Conservation (phyloP, 345 rosid genomes). For the Gossypium australe region DNA sequence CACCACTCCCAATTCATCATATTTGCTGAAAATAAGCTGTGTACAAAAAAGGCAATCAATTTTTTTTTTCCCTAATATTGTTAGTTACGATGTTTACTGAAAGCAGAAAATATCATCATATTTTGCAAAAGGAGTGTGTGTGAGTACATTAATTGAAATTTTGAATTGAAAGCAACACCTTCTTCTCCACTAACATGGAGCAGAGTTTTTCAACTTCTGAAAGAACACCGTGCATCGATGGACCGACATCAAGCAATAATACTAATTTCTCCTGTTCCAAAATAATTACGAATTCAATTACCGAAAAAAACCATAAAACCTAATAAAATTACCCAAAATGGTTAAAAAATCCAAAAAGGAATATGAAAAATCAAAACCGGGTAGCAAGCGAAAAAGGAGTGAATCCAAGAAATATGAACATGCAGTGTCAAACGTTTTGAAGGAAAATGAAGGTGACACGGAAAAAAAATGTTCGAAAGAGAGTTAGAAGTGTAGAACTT, state of each 20-base stretch:
- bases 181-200: slow-evolving; percentile 66
- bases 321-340: neutral
- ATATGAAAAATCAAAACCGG: neutral
- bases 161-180: slow-evolving; percentile 34
- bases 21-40: slow-evolving; percentile 70
- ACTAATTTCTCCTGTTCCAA: slow-evolving; percentile 63
- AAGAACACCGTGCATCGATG: slow-evolving; percentile 64
- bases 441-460: neutral
- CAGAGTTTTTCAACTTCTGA: slow-evolving; percentile 61
- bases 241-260: slow-evolving; percentile 80
- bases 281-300: neutral
- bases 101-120: neutral
- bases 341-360: neutral
- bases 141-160: neutral
- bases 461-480: neutral
- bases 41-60: neutral
- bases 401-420: neutral
- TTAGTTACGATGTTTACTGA: neutral
- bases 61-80: neutral
- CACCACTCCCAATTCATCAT: slow-evolving; percentile 80
- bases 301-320: neutral
- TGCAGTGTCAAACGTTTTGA: neutral
- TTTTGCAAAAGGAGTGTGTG: neutral
- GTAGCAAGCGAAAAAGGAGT: neutral
- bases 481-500: neutral